Conservation (phyloP, 2,329 filamentous ascomycete species). For the Ophiostoma ips region DNA sequence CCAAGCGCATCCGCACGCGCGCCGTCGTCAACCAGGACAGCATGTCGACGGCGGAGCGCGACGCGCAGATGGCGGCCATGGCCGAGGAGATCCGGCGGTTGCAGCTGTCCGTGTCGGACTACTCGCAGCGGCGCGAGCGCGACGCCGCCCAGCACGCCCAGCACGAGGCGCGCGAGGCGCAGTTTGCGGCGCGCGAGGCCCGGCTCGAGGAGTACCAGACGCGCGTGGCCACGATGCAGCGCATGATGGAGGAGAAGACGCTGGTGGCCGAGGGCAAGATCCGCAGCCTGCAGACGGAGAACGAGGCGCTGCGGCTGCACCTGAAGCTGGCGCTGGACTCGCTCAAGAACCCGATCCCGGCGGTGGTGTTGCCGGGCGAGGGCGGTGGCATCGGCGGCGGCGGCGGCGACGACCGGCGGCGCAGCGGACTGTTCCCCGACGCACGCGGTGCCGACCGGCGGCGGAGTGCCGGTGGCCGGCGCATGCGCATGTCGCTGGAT, state of each 20-base stretch:
- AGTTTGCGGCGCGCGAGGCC: conserved; percentile 48
- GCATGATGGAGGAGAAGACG: conserved; percentile 87
- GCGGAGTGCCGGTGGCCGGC: conserved; percentile 4
- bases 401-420: background rate
- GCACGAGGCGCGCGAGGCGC: conserved; percentile 51
- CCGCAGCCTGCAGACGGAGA: conserved; percentile 74
- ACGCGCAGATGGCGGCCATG: conserved; percentile 90
- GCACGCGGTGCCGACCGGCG: conserved; percentile 10
- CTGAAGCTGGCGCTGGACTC: conserved; percentile 75
- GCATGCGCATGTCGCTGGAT: conserved; percentile 10
- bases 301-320: conserved; percentile 77
- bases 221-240: conserved; percentile 78
- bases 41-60: conserved; percentile 80
- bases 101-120: conserved; percentile 61
- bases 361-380: conserved; percentile 22
- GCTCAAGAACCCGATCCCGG: conserved; percentile 80
- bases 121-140: conserved; percentile 52
- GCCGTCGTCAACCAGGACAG: conserved; percentile 94
- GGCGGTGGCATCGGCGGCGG: background rate
- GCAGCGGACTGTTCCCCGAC: conserved; percentile 7
- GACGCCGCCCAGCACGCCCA: conserved; percentile 40
- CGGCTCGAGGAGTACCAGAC: conserved; percentile 89
- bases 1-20: conserved; percentile 89
- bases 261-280: conserved; percentile 92
- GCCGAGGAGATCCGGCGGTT: conserved; percentile 81